Percentiles rank a stretch among this genome's conserved stretches.
phyloP scores from a whole-genome alignment of 805 yeast species.

The Candida gorgasii region DNA sequence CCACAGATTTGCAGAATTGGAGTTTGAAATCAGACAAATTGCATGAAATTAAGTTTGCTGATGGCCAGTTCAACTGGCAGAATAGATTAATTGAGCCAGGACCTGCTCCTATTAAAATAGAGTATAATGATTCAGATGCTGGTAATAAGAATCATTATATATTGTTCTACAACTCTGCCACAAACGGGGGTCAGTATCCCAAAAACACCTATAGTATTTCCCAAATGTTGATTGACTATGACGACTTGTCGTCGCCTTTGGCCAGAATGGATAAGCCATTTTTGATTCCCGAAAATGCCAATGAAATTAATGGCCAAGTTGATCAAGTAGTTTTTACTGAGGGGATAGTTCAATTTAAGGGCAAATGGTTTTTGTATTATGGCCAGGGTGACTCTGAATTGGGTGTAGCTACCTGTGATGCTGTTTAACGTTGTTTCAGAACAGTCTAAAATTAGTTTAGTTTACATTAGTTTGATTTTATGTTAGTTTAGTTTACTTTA shows the following conservation, averaged over 20 bases:
- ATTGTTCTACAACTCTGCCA: slow-evolving; percentile 39
- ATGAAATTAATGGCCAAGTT: slow-evolving; percentile 42
- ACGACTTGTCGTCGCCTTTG: slow-evolving; percentile 36
- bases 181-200: slow-evolving; percentile 34
- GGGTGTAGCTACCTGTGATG: slow-evolving; percentile 41
- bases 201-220: slow-evolving; percentile 35
- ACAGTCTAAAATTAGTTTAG: background rate
- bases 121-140: slow-evolving; percentile 5
- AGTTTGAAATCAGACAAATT: slow-evolving; percentile 20
- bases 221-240: slow-evolving; percentile 44
- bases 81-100: slow-evolving; percentile 42
- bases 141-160: slow-evolving; percentile 33
- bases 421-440: too few species aligned
- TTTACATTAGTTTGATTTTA: background rate
- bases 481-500: too few species aligned
- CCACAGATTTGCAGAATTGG: slow-evolving; percentile 39
- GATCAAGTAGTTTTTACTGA: slow-evolving; percentile 44
- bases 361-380: slow-evolving; percentile 41
- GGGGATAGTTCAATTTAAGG: slow-evolving; percentile 43
- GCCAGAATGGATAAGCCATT: slow-evolving; percentile 39
- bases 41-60: slow-evolving; percentile 25
- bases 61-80: slow-evolving; percentile 31
- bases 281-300: slow-evolving; percentile 32
- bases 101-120: slow-evolving; percentile 41
- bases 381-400: slow-evolving; percentile 46